Conservation (phyloP, 768 basidiomycete genomes). For the Lepiota brunneoincarnata region DNA sequence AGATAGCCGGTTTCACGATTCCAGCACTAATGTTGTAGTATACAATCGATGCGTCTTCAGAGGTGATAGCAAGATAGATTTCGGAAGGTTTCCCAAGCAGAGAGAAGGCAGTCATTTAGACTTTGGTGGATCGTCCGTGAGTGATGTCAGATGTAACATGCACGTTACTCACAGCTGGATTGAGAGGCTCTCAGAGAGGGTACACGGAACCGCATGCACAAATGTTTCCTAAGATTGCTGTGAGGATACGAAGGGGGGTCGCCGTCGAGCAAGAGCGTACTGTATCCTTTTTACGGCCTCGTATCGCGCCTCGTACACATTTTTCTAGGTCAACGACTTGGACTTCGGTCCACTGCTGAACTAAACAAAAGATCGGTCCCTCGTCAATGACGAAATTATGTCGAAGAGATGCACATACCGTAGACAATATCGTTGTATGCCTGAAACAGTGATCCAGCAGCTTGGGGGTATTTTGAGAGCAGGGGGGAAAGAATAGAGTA, state of each 20-base stretch:
- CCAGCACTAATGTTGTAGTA: constrained; percentile 81
- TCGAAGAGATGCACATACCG: constrained; percentile 33
- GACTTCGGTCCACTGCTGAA: constrained; percentile 70
- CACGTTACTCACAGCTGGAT: constrained; percentile 49
- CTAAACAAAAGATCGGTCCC: constrained; percentile 31
- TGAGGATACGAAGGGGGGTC: constrained; percentile 2
- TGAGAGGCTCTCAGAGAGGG: constrained; percentile 62
- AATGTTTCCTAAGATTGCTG: constrained; percentile 34
- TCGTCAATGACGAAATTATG: not conserved
- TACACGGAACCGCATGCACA: constrained; percentile 62
- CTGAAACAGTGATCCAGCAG: constrained; percentile 65
- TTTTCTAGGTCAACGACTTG: constrained; percentile 59
- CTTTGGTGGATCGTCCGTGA: constrained; percentile 33
- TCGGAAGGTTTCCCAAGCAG: constrained; percentile 43
- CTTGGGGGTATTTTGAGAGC: constrained; percentile 58
- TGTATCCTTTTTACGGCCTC: constrained; percentile 51
- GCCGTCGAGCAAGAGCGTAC: constrained; percentile 29
- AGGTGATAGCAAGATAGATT: constrained; percentile 68
- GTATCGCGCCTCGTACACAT: constrained; percentile 55
- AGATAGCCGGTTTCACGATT: constrained; percentile 71
- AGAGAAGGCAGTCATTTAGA: constrained; percentile 51
- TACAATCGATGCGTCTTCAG: constrained; percentile 78
- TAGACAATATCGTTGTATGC: constrained; percentile 72
- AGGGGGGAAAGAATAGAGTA: constrained; percentile 44
- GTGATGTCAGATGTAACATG: not conserved